Percentiles rank a stretch among this genome's conserved stretches.
phyloP scores from a whole-genome alignment of 2,329 filamentous ascomycete species.

The Teratosphaeria zuluensis region DNA sequence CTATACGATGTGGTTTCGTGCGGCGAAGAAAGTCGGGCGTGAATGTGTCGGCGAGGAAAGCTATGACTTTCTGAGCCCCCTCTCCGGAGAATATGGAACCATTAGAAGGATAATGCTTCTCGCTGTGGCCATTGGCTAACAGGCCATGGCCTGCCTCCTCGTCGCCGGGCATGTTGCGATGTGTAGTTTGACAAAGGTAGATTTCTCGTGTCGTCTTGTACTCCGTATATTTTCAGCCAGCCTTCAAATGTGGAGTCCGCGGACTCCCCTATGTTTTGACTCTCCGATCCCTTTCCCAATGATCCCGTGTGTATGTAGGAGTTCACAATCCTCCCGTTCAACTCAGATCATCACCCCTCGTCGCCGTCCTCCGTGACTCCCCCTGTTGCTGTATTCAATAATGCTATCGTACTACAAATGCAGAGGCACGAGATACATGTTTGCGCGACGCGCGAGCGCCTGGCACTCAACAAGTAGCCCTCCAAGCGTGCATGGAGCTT shows the following conservation, averaged over 20 bases:
- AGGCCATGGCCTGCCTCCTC: neutral
- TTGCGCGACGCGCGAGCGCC: neutral
- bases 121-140: neutral
- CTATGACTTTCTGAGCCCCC: neutral
- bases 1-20: constrained; percentile 1
- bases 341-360: neutral
- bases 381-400: neutral
- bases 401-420: neutral
- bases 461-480: neutral
- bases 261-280: neutral
- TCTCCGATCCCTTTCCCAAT: neutral
- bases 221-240: too few species aligned
- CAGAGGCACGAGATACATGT: neutral
- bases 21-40: constrained; percentile 5
- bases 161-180: neutral
- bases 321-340: neutral
- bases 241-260: neutral
- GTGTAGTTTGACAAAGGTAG: neutral
- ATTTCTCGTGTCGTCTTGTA: neutral
- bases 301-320: neutral
- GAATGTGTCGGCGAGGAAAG: constrained; percentile 2
- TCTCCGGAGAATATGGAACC: neutral
- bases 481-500: neutral
- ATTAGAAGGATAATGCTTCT: neutral
- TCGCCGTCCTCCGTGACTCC: neutral